Conservation (phyloP, 2,329 filamentous ascomycete genomes). For the Davidsoniella virescens region DNA sequence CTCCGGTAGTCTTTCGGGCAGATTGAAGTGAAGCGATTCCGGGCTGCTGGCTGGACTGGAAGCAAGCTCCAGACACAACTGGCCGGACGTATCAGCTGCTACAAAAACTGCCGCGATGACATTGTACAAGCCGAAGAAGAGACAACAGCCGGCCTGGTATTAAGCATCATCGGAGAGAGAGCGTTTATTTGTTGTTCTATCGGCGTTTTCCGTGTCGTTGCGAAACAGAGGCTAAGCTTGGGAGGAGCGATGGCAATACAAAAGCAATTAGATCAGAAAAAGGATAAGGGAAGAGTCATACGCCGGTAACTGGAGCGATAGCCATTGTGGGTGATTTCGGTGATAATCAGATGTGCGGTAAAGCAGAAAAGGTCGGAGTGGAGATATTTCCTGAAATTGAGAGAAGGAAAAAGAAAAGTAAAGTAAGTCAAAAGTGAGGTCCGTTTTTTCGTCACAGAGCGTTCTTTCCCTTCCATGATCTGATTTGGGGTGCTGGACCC, state of each 20-base stretch:
- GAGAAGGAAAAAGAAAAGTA: not conserved
- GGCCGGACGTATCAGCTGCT: too few relatives aligned
- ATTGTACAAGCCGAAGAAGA: too few relatives aligned
- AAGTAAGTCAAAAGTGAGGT: not conserved
- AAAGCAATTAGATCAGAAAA: constrained; percentile 20
- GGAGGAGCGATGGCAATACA: not conserved
- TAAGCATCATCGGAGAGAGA: not conserved
- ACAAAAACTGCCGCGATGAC: too few relatives aligned
- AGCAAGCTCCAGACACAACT: too few relatives aligned
- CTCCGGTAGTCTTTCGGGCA: too few relatives aligned
- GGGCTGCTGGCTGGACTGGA: too few relatives aligned
- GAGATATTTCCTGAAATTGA: not conserved
- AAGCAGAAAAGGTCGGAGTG: not conserved
- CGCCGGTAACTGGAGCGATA: constrained; percentile 36
- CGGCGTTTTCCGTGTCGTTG: too few relatives aligned
- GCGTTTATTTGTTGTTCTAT: too few relatives aligned
- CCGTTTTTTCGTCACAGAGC: not conserved
- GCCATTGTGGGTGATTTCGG: constrained; percentile 4
- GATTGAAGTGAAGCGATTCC: too few relatives aligned
- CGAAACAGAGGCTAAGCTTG: not conserved
- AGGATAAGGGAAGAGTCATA: constrained; percentile 25
- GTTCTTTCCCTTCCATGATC: not conserved
- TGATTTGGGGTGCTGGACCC: not conserved
- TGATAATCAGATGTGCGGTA: too few relatives aligned
- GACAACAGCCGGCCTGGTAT: too few relatives aligned